Base-by-base conservation (phyloP, 2,329 filamentous ascomycete species). In the Lecanicillium sp. region DNA sequence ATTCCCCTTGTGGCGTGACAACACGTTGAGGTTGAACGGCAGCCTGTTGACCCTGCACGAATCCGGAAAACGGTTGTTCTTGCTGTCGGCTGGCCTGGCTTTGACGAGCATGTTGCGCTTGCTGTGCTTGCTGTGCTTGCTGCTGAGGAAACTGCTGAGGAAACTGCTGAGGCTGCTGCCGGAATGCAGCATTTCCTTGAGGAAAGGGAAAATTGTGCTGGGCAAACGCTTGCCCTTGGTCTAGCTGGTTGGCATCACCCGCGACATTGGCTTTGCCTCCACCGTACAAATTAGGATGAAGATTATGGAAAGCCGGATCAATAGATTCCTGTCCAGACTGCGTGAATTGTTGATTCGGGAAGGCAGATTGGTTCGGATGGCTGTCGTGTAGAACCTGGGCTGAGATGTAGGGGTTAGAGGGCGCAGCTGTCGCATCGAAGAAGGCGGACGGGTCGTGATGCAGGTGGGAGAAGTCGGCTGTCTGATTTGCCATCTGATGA, bases 251-350 rank as follows among this genome's bases (percentile, higher is more conserved):
- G 40, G 65, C 58, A 20, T 56, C 51, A 36, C 54, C 55, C 15
- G 52, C 56, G 5, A 65, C 54, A 35, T 60, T 56, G 41, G 63
- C 51, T 52, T 67, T 68, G 23, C 50, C 49, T 44, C 64, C 65
- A 40, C 54, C 55, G 45, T 68, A 71, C 20, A 69, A 45, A 29
- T 67, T 66, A 12, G 65, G 57, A 32, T 67, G 63, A 9, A 70
- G 59, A 48, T 62, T 62, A 55, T 58, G 55, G 40, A 70, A 68
- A 24, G 62, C 58, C 33, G 67, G 60, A 48, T 70, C 62, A 33
- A 70, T 58, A 38, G 63, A 60, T 49, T 69, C 66, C 50, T 65
- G 60, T 32, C 54, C 54, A 12, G 62, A 50, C 24, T 64, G 62
- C 35, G 60, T 54, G 50, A 62, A 71, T 33, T 63, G 65, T 44